Evolutionary conservation across 805 yeast species (phyloP).

Genomic region (Barnettozyma salicaria): DNA sequence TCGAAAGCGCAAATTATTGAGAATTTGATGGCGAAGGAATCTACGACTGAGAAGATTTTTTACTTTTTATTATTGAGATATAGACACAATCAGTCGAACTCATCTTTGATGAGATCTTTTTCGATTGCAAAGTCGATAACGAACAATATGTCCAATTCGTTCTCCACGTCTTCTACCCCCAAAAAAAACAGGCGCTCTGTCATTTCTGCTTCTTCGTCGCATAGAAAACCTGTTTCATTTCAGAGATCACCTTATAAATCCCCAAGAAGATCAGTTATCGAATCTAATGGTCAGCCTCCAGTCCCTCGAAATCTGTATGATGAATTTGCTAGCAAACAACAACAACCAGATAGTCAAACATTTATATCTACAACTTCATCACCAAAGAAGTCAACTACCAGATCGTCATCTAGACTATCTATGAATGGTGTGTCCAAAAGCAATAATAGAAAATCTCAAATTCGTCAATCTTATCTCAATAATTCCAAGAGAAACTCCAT

Average conservation of each 20-base stretch:
- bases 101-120: constrained; percentile 26
- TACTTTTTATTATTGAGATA: constrained; percentile 71
- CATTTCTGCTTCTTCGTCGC: constrained; percentile 43
- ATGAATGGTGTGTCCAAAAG: constrained; percentile 8
- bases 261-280: constrained; percentile 24
- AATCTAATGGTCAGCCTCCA: constrained; percentile 18
- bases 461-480: constrained; percentile 32
- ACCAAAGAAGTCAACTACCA: constrained; percentile 5
- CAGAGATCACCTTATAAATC: constrained; percentile 23
- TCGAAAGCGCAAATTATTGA: constrained; percentile 48
- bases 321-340: constrained; percentile 10
- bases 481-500: constrained; percentile 60
- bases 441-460: constrained; percentile 24
- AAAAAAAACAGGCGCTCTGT: constrained; percentile 36
- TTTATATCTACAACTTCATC: constrained; percentile 7
- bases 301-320: constrained; percentile 22
- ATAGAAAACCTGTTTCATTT: constrained; percentile 44
- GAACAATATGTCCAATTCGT: constrained; percentile 11
- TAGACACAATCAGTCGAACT: constrained; percentile 55
- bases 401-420: constrained; percentile 9
- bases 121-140: constrained; percentile 28
- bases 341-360: constrained; percentile 5
- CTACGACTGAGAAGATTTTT: constrained; percentile 73
- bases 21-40: constrained; percentile 47
- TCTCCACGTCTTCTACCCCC: constrained; percentile 21